These are phyloP conservation scores for Aspergillus quadricinctus DNA, from an alignment of 2,329 filamentous ascomycete species.

Conservation along the genomic window DNA sequence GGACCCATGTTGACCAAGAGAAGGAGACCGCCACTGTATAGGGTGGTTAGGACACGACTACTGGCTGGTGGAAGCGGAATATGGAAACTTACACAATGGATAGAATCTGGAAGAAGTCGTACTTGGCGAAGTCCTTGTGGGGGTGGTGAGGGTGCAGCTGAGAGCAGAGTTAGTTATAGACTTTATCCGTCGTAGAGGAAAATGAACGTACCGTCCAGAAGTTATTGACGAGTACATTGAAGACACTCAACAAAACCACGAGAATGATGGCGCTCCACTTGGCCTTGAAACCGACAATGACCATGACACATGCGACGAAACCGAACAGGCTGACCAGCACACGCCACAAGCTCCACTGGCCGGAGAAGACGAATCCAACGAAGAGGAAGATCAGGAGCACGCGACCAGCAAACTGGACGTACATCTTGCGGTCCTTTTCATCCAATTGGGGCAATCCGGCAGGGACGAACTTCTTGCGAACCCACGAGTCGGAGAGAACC, in stretches of 20 bases:
- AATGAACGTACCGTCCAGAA: conserved; percentile 86
- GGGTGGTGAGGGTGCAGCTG: conserved; percentile 96
- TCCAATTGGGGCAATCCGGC: conserved; percentile 90
- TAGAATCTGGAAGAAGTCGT: conserved; percentile 99
- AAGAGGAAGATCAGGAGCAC: conserved; percentile 97
- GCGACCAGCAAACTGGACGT: conserved; percentile 95
- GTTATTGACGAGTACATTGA: conserved; percentile 98
- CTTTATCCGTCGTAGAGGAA: not conserved
- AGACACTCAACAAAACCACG: conserved; percentile 90
- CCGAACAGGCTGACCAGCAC: conserved; percentile 80
- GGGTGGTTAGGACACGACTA: not conserved
- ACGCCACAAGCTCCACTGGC: conserved; percentile 86
- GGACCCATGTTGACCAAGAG: conserved; percentile 98
- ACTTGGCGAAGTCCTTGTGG: conserved; percentile 99
- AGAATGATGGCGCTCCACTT: conserved; percentile 97
- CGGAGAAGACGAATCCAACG: conserved; percentile 91
- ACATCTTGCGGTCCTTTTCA: conserved; percentile 99
- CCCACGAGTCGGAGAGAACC: conserved; percentile 97
- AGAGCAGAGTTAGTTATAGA: conserved; percentile 15
- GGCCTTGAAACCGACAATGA: conserved; percentile 98
- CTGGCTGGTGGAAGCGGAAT: not conserved
- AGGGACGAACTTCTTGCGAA: conserved; percentile 94
- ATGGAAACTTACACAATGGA: conserved; percentile 73
- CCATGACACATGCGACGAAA: conserved; percentile 92
- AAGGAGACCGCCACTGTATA: conserved; percentile 71